Evolutionary conservation across 2,329 filamentous ascomycete genomes (phyloP).

Genomic region (Botrytis byssoidea): DNA sequence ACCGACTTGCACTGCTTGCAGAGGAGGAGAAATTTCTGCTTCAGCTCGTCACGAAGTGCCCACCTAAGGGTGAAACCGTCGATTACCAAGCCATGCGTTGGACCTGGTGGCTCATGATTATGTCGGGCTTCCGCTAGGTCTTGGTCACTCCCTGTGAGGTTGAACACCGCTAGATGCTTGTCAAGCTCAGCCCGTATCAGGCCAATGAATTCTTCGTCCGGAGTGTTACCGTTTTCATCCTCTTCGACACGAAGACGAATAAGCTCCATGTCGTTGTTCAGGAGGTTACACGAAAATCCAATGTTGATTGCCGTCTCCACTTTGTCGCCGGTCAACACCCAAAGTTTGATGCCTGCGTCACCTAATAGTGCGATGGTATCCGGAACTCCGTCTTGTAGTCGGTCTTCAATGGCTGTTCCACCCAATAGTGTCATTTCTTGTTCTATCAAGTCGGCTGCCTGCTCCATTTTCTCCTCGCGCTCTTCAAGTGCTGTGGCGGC

Average conservation of each 20-base stretch:
- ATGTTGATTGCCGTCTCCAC: conserved; percentile 99
- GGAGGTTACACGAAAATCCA: conserved; percentile 95
- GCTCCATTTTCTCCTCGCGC: conserved; percentile 90
- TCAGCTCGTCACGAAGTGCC: conserved; percentile 76
- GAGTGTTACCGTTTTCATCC: conserved; percentile 63
- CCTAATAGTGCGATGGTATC: conserved; percentile 91
- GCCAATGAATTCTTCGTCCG: conserved; percentile 45
- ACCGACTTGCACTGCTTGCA: conserved; percentile 98
- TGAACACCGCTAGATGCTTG: conserved; percentile 68
- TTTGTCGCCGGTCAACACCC: conserved; percentile 97
- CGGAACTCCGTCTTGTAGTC: conserved; percentile 92
- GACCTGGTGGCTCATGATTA: conserved; percentile 80
- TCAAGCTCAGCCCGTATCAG: conserved; percentile 60
- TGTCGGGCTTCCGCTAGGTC: conserved; percentile 76
- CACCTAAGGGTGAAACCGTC: conserved; percentile 92
- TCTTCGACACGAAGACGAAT: conserved; percentile 78
- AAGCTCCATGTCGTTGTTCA: conserved; percentile 97
- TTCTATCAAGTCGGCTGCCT: conserved; percentile 85
- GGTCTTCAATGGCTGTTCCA: conserved; percentile 95
- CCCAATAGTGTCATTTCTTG: conserved; percentile 83
- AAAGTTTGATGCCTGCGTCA: conserved; percentile 94
- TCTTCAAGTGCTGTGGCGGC: conserved; percentile 80
- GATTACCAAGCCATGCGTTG: conserved; percentile 90
- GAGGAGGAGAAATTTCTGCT: conserved; percentile 88
- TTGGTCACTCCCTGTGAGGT: conserved; percentile 78